Percentiles rank a stretch among this genome's conserved stretches.
phyloP scores from a whole-genome alignment of 163 green algal species.

The Smithsoniella earleae region DNA sequence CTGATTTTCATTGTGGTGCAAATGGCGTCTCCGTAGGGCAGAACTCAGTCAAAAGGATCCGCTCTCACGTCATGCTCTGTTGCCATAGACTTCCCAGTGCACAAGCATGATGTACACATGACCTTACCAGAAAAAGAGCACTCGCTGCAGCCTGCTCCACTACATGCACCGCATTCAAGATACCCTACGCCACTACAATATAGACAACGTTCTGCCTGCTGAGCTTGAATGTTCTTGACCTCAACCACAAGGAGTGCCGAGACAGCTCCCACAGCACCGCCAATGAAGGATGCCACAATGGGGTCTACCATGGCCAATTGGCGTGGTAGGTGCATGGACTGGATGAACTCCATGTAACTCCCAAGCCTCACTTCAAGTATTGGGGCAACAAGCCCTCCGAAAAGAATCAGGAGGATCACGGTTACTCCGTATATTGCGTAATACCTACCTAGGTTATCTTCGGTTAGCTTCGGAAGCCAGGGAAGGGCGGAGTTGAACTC shows the following conservation, averaged over 20 bases:
- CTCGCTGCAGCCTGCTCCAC: slow-evolving; percentile 60
- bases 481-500: slow-evolving; percentile 53
- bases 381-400: slow-evolving; percentile 84
- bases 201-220: slow-evolving; percentile 56
- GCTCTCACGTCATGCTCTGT: slow-evolving; percentile 91
- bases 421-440: slow-evolving; percentile 63
- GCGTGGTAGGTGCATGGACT: slow-evolving; percentile 67
- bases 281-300: slow-evolving; percentile 96
- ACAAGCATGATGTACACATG: slow-evolving; percentile 95
- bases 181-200: slow-evolving; percentile 88
- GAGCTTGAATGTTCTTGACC: slow-evolving; percentile 82
- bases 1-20: too few relatives aligned
- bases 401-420: slow-evolving; percentile 74
- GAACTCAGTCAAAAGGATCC: slow-evolving; percentile 74
- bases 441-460: slow-evolving; percentile 75
- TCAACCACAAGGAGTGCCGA: slow-evolving; percentile 89
- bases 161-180: slow-evolving; percentile 80
- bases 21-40: too few relatives aligned
- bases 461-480: slow-evolving; percentile 72
- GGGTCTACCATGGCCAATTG: slow-evolving; percentile 92
- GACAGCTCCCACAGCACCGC: slow-evolving; percentile 87
- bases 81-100: slow-evolving; percentile 88
- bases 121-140: slow-evolving; percentile 75
- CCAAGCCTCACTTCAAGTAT: slow-evolving; percentile 85
- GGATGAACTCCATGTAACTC: slow-evolving; percentile 83